phyloP scores from a whole-genome alignment of 2,329 filamentous ascomycete genomes.

The Neonectria coccinea region DNA sequence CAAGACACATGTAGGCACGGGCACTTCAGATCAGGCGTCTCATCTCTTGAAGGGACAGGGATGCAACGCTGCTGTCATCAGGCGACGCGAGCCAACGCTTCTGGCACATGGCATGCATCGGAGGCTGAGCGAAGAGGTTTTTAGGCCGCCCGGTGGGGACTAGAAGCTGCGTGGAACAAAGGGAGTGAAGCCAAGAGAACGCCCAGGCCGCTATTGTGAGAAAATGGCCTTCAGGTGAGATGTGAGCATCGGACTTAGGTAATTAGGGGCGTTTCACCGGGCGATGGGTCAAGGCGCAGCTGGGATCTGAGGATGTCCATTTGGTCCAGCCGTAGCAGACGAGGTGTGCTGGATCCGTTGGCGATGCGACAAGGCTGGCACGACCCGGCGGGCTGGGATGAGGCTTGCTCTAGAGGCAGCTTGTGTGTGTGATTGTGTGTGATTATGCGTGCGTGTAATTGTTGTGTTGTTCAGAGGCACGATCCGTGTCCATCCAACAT shows the following conservation, averaged over 20 bases:
- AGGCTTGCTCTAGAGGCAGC: slow-evolving; percentile 15
- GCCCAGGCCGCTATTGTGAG: slow-evolving; percentile 9
- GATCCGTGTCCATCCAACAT: background rate
- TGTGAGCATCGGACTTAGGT: background rate
- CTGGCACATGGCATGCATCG: background rate
- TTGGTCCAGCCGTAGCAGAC: slow-evolving; percentile 1
- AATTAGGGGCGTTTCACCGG: slow-evolving; percentile 20
- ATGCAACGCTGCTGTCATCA: slow-evolving; percentile 1
- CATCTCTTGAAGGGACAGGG: background rate
- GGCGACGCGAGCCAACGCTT: background rate
- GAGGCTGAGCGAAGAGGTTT: background rate
- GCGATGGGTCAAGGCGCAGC: slow-evolving; percentile 9
- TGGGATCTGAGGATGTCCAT: slow-evolving; percentile 4
- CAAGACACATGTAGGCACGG: background rate
- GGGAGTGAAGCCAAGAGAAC: slow-evolving; percentile 9
- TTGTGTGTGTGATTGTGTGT: background rate
- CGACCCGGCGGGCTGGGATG: slow-evolving; percentile 23
- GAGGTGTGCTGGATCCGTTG: slow-evolving; percentile 13
- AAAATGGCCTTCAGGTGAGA: slow-evolving; percentile 12
- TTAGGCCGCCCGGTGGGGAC: background rate
- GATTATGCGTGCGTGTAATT: background rate
- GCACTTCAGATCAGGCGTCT: background rate
- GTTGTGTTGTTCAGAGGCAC: background rate
- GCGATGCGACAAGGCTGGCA: slow-evolving; percentile 18
- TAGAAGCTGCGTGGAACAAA: slow-evolving; percentile 22